A percentile compares a stretch with the other conserved stretches of the same genome.
Conservation (phyloP, 2,329 filamentous ascomycete genomes). For the Fusarium zealandicum region DNA sequence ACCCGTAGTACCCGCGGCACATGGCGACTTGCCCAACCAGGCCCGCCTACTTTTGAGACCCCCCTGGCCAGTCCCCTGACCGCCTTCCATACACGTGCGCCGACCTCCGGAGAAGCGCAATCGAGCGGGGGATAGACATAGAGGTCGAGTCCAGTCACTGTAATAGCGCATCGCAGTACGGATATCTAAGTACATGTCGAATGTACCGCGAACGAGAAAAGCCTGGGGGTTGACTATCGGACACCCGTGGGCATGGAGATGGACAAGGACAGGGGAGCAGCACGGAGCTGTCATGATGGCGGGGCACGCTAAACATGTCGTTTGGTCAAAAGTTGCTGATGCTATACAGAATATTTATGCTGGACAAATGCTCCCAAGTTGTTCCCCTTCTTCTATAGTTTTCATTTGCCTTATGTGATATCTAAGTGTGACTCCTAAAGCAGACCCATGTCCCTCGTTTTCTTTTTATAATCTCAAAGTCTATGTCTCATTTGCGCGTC, state of each 20-base stretch:
- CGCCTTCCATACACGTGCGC: slow-evolving; percentile 41
- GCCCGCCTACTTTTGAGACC: no score
- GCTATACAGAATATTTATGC: no score
- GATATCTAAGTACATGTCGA: no score
- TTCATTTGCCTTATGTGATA: slow-evolving; percentile 27
- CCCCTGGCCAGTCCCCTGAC: slow-evolving; percentile 40
- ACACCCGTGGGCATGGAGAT: neutral
- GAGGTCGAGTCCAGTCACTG: neutral
- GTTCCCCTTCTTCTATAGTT: slow-evolving; percentile 12
- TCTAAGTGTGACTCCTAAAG: slow-evolving; percentile 28
- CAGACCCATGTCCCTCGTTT: slow-evolving; percentile 26
- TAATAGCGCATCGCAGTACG: no score
- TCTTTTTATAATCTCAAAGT: slow-evolving; percentile 16
- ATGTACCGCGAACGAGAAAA: no score
- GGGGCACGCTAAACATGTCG: slow-evolving; percentile 12
- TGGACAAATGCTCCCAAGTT: slow-evolving; percentile 6
- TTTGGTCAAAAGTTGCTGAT: no score
- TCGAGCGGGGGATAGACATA: slow-evolving; percentile 9
- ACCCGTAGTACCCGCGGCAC: neutral
- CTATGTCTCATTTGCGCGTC: no score
- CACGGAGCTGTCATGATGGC: slow-evolving; percentile 23
- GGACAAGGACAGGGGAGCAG: slow-evolving; percentile 13
- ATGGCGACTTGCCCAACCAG: slow-evolving; percentile 24
- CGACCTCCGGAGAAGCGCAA: slow-evolving; percentile 24
- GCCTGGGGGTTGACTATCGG: no score